Base-by-base conservation (phyloP, 352 stramenopile genomes). In the Phytophthora chlamydospora region DNA sequence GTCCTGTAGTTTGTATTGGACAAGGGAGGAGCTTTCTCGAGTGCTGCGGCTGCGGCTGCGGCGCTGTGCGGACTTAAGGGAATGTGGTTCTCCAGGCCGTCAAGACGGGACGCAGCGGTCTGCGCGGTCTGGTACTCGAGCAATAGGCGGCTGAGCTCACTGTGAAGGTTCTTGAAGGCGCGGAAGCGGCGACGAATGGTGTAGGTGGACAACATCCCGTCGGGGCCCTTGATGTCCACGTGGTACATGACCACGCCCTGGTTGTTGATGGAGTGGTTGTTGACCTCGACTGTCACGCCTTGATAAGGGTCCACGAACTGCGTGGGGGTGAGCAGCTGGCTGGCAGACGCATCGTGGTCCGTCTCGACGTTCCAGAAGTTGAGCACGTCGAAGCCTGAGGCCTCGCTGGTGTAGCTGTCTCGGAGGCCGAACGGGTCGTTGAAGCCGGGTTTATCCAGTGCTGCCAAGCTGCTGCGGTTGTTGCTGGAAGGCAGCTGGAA, bases 171-270 rank as follows among this genome's bases (percentile, higher is more conserved):
- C 48, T 88, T 89, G 68, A 95, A 95, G 11, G 80, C 84, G 17
- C 78, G 77, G 66, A 90, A 95, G 27, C 86, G 84, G 24, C 83
- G 68, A 7, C 86, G 84, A 65, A 95, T 95, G 5, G 86, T 95
- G 76, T 95, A 95, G 4, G 86, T 91, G 35, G 81, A 90, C 11
- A 94, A 61, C 45, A 92, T 66, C 0, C 83, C 83, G 29, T 92
- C 73, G 0, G 84, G 85, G 8, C 81, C 82, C 58, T 91, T 89
- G 41, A 95, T 91, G 49, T 95, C 86, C 46, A 95, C 84, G 67
- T 95, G 86, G 58, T 95, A 95, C 83, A 95, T 92, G 52, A 95
- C 86, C 10, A 89, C 80, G 51, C 87, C 87, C 65, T 93, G 81
- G 39, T 76, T 82, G 29, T 84, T 87, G 44, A 89, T 82, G 11